Conservation (phyloP, 192 early-diverging fungal species). For the Linnemannia hyalina region DNA sequence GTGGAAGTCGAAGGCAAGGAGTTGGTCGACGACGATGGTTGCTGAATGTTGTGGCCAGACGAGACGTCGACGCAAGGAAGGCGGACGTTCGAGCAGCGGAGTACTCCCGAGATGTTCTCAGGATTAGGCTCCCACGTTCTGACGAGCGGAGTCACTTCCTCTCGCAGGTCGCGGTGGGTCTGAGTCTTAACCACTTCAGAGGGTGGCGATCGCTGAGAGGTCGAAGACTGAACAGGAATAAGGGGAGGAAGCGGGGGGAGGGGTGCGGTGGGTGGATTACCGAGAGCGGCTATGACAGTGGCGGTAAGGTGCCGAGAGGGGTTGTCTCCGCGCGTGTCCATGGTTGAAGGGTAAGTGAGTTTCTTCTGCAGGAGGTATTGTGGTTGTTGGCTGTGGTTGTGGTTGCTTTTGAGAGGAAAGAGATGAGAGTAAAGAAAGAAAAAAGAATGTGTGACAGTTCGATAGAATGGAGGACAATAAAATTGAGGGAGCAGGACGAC, state of each 20-base stretch:
- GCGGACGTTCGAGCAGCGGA: not conserved
- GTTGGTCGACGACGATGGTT: too few species aligned
- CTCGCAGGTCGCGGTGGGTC: too few species aligned
- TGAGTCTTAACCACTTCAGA: too few species aligned
- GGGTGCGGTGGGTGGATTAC: not conserved
- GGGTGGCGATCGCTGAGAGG: too few species aligned
- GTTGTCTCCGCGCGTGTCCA: not conserved
- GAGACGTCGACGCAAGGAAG: not conserved
- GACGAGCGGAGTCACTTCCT: not conserved
- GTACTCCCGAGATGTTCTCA: not conserved
- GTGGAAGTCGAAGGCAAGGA: too few species aligned
- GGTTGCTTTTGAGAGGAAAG: not conserved
- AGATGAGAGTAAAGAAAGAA: constrained; percentile 8
- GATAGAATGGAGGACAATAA: not conserved
- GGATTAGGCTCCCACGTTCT: constrained; percentile 18
- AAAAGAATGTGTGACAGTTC: not conserved
- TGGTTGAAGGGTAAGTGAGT: not conserved
- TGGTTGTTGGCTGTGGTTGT: not conserved
- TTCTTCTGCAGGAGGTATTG: not conserved
- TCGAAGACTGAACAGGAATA: too few species aligned
- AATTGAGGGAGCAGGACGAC: too few species aligned
- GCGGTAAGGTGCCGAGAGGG: not conserved
- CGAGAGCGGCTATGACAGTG: not conserved
- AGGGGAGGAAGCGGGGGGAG: too few species aligned
- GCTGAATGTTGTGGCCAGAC: too few species aligned